phyloP scores from a whole-genome alignment of 805 yeast species.

The Kodamaea nitidulidarum region DNA sequence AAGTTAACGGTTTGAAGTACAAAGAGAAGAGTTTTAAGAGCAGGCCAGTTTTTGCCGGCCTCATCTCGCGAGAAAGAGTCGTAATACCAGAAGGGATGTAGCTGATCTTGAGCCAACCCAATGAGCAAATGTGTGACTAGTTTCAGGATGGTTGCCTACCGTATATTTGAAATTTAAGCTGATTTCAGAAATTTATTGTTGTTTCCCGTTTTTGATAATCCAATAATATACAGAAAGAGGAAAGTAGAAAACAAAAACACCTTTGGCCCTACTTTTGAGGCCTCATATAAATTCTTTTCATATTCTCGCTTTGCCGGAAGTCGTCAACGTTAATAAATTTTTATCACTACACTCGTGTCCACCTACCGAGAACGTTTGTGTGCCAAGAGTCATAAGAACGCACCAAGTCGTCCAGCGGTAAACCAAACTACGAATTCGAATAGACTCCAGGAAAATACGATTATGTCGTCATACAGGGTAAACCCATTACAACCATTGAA shows the following conservation, averaged over 20 bases:
- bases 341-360: not conserved
- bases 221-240: conserved; percentile 11
- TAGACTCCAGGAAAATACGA: not conserved
- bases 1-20: not conserved
- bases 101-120: no score
- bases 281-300: conserved; percentile 9
- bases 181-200: conserved; percentile 6
- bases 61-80: no score
- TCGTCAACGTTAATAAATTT: conserved; percentile 1
- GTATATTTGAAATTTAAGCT: conserved; percentile 3
- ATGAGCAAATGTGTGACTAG: no score
- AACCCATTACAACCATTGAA: conserved; percentile 55
- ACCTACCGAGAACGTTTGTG: not conserved
- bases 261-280: conserved; percentile 5
- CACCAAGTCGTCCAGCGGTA: not conserved
- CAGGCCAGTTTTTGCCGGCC: no score
- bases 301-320: conserved; percentile 3
- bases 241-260: conserved; percentile 11
- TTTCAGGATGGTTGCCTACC: no score
- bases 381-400: not conserved
- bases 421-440: not conserved
- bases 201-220: conserved; percentile 9
- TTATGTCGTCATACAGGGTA: conserved; percentile 13
- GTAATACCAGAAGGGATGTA: no score
- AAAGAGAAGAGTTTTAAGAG: not conserved